phyloP scores from a whole-genome alignment of 2,329 filamentous ascomycete genomes.

The Claviceps maximensis region DNA sequence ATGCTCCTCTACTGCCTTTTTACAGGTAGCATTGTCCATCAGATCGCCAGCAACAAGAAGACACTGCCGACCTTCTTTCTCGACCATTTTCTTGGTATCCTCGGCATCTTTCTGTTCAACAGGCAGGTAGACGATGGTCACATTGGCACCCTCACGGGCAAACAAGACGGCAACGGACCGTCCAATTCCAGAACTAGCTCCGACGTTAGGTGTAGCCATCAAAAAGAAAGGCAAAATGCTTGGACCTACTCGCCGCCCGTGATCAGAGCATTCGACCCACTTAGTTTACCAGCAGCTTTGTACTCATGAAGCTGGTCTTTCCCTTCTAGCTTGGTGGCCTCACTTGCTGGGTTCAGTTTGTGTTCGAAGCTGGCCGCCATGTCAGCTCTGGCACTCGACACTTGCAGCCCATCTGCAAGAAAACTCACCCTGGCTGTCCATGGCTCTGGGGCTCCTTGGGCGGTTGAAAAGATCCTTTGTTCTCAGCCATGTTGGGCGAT shows the following conservation, averaged over 20 bases:
- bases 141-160: slow-evolving; percentile 43
- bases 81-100: slow-evolving; percentile 37
- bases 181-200: slow-evolving; percentile 39
- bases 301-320: slow-evolving; percentile 24
- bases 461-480: slow-evolving; percentile 21
- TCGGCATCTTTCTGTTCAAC: slow-evolving; percentile 43
- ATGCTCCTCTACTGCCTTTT: slow-evolving; percentile 37
- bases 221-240: background rate
- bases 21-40: slow-evolving; percentile 35
- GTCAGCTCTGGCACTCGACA: background rate
- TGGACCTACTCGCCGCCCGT: slow-evolving; percentile 40
- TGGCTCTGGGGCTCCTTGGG: slow-evolving; percentile 22
- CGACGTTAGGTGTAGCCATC: background rate
- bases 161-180: slow-evolving; percentile 40
- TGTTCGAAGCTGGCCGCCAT: slow-evolving; percentile 18
- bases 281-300: slow-evolving; percentile 33
- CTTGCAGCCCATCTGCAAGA: background rate
- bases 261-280: slow-evolving; percentile 36
- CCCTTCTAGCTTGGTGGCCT: slow-evolving; percentile 27
- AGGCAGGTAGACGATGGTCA: slow-evolving; percentile 41
- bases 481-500: slow-evolving; percentile 26
- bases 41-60: slow-evolving; percentile 35
- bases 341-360: slow-evolving; percentile 25
- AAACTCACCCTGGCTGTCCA: slow-evolving; percentile 22
- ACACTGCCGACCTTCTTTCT: slow-evolving; percentile 34